These are phyloP conservation scores for Elaeagnus macrophylla DNA, from an alignment of 306 rosid genomes.

Conservation along the genomic window DNA sequence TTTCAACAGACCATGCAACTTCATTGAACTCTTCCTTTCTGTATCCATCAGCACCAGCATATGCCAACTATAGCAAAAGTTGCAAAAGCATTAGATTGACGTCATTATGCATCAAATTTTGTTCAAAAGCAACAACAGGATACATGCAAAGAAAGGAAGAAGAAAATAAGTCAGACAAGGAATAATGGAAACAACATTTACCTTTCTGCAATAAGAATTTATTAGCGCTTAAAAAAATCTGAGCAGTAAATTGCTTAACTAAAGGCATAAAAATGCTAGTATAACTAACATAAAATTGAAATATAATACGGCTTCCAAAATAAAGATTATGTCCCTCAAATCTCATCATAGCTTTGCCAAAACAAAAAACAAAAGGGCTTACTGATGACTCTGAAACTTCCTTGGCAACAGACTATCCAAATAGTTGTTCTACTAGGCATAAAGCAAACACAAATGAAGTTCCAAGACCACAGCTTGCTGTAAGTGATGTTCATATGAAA, in stretches of 20 bases:
- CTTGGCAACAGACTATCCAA: constrained; percentile 65
- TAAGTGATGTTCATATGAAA: too few species aligned
- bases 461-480: constrained; percentile 92
- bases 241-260: neutral
- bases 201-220: neutral
- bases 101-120: constrained; percentile 5
- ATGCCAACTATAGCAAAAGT: constrained; percentile 43
- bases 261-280: neutral
- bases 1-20: constrained; percentile 70
- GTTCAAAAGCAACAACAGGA: too few species aligned
- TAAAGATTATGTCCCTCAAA: too few species aligned
- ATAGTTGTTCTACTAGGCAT: constrained; percentile 71
- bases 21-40: constrained; percentile 73
- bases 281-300: neutral
- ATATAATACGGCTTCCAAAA: neutral
- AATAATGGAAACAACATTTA: too few species aligned
- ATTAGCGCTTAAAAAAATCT: neutral
- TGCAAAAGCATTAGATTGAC: constrained; percentile 15
- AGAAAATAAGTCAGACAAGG: neutral
- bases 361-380: constrained; percentile 23
- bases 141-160: too few species aligned
- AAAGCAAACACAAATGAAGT: constrained; percentile 75
- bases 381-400: constrained; percentile 66
- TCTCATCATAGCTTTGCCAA: neutral
- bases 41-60: constrained; percentile 27